These are phyloP conservation scores for Sherardia arvensis DNA, from an alignment of 257 asterid genomes.

Conservation along the genomic window DNA sequence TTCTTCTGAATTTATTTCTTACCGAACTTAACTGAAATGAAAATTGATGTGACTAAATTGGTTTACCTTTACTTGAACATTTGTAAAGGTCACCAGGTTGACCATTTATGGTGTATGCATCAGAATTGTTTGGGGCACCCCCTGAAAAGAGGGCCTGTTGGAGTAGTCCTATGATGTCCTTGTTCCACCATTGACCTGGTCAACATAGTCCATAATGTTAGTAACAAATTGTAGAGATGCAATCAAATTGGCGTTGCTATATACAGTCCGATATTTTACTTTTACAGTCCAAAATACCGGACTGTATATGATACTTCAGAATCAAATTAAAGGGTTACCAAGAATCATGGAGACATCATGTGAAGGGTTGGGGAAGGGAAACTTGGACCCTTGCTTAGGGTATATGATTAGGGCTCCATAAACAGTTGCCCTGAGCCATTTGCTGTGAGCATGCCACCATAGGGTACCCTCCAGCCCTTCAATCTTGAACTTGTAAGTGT, in stretches of 20 bases:
- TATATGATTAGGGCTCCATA: conserved; percentile 55
- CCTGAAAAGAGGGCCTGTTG: conserved; percentile 27
- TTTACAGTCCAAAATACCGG: too few species aligned
- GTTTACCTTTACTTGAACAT: conserved; percentile 27
- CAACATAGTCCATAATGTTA: neutral
- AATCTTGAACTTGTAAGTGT: conserved; percentile 18
- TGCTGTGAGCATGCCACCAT: conserved; percentile 33
- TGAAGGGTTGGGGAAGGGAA: conserved; percentile 45
- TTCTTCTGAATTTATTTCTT: too few species aligned
- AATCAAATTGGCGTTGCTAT: too few species aligned
- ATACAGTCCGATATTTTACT: too few species aligned
- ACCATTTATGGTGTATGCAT: conserved; percentile 41
- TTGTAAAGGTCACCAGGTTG: conserved; percentile 31
- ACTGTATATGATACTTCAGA: too few species aligned
- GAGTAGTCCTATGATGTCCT: conserved; percentile 19
- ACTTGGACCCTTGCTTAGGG: conserved; percentile 34
- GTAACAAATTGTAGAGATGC: neutral
- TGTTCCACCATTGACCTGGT: conserved; percentile 36
- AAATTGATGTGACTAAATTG: too few species aligned
- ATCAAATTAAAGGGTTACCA: conserved; percentile 36
- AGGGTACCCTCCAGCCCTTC: conserved; percentile 25
- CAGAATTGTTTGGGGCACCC: conserved; percentile 29
- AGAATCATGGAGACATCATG: conserved; percentile 55
- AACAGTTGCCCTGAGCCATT: conserved; percentile 28
- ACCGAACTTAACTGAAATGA: too few species aligned